Conservation (phyloP, 345 rosid genomes). For the Hypericum perforatum region DNA sequence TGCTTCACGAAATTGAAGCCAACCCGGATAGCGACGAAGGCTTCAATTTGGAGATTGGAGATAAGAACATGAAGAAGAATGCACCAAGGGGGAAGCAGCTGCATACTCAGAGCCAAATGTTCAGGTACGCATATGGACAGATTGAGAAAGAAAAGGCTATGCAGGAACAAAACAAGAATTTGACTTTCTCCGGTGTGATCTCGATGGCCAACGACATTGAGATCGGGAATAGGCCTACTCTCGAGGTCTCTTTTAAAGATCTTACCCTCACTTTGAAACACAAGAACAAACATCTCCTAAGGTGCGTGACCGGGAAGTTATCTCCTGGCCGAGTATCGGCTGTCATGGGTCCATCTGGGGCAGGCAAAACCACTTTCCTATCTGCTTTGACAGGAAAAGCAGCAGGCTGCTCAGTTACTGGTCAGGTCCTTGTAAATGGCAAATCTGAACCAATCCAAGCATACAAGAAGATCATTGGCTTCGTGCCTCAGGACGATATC, state of each 20-base stretch:
- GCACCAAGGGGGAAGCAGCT: slow-evolving; percentile 69
- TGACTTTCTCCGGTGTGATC: slow-evolving; percentile 86
- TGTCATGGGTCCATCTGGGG: slow-evolving; percentile 99
- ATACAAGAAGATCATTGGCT: slow-evolving; percentile 84
- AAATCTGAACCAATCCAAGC: slow-evolving; percentile 71
- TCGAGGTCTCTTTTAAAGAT: slow-evolving; percentile 82
- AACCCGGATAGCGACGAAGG: no score
- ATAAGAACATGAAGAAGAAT: slow-evolving; percentile 43
- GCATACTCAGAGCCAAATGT: slow-evolving; percentile 95
- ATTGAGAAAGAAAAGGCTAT: slow-evolving; percentile 83
- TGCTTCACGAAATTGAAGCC: no score
- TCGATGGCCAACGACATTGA: slow-evolving; percentile 69
- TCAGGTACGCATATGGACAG: slow-evolving; percentile 86
- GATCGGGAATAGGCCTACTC: slow-evolving; percentile 56
- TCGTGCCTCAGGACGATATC: slow-evolving; percentile 96
- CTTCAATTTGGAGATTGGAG: no score
- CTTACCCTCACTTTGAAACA: slow-evolving; percentile 66
- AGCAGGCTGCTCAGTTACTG: slow-evolving; percentile 61
- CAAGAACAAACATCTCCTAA: slow-evolving; percentile 71
- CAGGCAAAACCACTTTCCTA: slow-evolving; percentile 94
- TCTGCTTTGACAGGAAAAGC: slow-evolving; percentile 89
- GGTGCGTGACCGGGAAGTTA: slow-evolving; percentile 85
- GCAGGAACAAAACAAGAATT: slow-evolving; percentile 79
- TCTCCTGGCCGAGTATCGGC: slow-evolving; percentile 88
- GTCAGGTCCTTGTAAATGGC: slow-evolving; percentile 76